Conservation (phyloP, 352 stramenopile genomes). For the Globisporangium rhizosaccharum region DNA sequence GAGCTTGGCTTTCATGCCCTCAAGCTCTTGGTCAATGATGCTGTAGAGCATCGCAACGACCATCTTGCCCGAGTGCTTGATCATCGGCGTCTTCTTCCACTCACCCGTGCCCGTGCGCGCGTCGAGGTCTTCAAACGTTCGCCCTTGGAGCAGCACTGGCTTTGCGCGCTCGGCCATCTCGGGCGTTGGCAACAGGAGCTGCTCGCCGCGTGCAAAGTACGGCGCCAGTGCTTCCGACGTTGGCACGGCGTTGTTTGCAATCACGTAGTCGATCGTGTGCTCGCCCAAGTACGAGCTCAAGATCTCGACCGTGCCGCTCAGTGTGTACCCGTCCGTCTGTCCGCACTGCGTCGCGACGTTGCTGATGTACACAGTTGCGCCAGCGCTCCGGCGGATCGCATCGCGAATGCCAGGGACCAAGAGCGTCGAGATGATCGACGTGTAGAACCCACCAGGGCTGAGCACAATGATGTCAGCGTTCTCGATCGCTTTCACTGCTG, state of each 20-base stretch:
- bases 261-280: slow-evolving; percentile 80
- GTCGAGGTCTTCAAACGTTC: slow-evolving; percentile 67
- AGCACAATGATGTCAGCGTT: slow-evolving; percentile 84
- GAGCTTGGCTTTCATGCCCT: slow-evolving; percentile 35
- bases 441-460: slow-evolving; percentile 80
- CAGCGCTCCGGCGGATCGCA: slow-evolving; percentile 57
- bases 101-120: slow-evolving; percentile 29
- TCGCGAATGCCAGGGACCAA: slow-evolving; percentile 79
- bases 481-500: slow-evolving; percentile 74
- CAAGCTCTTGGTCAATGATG: slow-evolving; percentile 84
- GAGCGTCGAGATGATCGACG: slow-evolving; percentile 78
- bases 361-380: slow-evolving; percentile 81
- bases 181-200: slow-evolving; percentile 59
- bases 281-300: slow-evolving; percentile 64
- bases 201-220: slow-evolving; percentile 70
- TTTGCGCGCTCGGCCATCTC: slow-evolving; percentile 50
- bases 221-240: slow-evolving; percentile 44
- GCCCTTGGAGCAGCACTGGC: slow-evolving; percentile 67
- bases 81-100: slow-evolving; percentile 83
- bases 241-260: slow-evolving; percentile 73
- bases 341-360: slow-evolving; percentile 83
- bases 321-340: slow-evolving; percentile 75
- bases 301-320: slow-evolving; percentile 60
- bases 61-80: slow-evolving; percentile 77
- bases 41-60: slow-evolving; percentile 80